Evolutionary conservation across 768 basidiomycete genomes (phyloP).

Genomic region (Termitomyces sp.): DNA sequence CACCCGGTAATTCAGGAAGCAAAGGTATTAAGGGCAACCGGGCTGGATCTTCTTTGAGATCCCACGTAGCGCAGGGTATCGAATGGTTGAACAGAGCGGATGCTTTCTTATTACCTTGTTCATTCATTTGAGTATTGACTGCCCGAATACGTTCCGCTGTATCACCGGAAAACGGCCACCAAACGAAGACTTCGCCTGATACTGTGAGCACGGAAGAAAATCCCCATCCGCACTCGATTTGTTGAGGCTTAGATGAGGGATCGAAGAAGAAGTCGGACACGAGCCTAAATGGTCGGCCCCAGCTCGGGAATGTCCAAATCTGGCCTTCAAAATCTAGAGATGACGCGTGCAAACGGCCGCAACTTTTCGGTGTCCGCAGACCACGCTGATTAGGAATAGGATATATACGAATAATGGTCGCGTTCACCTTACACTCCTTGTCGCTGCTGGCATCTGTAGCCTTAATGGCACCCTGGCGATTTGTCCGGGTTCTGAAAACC

Average conservation of each 20-base stretch:
- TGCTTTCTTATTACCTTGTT: constrained; percentile 28
- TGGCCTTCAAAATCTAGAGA: constrained; percentile 52
- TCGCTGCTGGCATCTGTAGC: constrained; percentile 51
- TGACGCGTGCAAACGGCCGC: constrained; percentile 70
- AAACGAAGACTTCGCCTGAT: constrained; percentile 67
- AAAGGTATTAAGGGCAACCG: constrained; percentile 54
- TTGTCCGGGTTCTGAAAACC: constrained; percentile 52
- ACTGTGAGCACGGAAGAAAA: constrained; percentile 72
- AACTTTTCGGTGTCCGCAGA: constrained; percentile 35
- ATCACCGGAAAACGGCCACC: constrained; percentile 57
- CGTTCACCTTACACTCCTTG: constrained; percentile 59
- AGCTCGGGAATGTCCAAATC: constrained; percentile 73
- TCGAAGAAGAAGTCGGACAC: constrained; percentile 42
- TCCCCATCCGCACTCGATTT: constrained; percentile 77
- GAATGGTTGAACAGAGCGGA: constrained; percentile 27
- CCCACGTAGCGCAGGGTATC: constrained; percentile 63
- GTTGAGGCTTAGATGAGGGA: constrained; percentile 35
- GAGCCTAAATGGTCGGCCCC: constrained; percentile 74
- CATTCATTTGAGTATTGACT: constrained; percentile 42
- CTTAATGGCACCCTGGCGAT: constrained; percentile 46
- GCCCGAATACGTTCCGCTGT: constrained; percentile 30
- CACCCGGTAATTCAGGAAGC: constrained; percentile 44
- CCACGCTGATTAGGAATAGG: constrained; percentile 1
- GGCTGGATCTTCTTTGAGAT: constrained; percentile 45
- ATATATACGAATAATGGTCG: neutral